Evolutionary conservation across 164 flowering plant species (phyloP).

Genomic region (Tinospora cordifolia): DNA sequence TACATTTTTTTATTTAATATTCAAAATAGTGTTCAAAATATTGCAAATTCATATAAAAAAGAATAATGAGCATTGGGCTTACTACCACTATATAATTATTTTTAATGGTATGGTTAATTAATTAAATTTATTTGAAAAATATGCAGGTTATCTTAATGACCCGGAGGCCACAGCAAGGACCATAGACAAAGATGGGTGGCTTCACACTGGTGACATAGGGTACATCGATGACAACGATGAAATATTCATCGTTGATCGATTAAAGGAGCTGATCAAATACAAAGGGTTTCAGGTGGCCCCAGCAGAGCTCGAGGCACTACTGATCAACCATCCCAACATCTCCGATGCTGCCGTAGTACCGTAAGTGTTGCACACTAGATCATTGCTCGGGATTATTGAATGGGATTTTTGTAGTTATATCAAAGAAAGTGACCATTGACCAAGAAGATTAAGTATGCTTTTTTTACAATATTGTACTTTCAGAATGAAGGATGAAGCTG

Average conservation of each 20-base stretch:
- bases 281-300: constrained; percentile 97
- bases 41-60: too few relatives aligned
- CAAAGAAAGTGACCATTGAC: too few relatives aligned
- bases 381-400: background rate
- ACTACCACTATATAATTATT: too few relatives aligned
- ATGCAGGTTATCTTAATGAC: constrained; percentile 75
- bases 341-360: constrained; percentile 88
- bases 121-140: background rate
- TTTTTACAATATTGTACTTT: background rate
- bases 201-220: constrained; percentile 93
- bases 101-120: background rate
- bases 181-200: constrained; percentile 83
- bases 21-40: too few relatives aligned
- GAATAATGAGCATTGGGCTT: too few relatives aligned
- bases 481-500: constrained; percentile 84
- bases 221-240: constrained; percentile 81
- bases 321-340: constrained; percentile 54
- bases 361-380: constrained; percentile 35
- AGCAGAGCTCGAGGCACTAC: constrained; percentile 86
- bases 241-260: constrained; percentile 79
- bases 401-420: too few relatives aligned
- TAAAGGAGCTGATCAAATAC: constrained; percentile 86
- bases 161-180: constrained; percentile 66
- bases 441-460: background rate
- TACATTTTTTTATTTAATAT: too few relatives aligned